Conservation (phyloP, 2,329 filamentous ascomycete species). For the Didymella pomorum region DNA sequence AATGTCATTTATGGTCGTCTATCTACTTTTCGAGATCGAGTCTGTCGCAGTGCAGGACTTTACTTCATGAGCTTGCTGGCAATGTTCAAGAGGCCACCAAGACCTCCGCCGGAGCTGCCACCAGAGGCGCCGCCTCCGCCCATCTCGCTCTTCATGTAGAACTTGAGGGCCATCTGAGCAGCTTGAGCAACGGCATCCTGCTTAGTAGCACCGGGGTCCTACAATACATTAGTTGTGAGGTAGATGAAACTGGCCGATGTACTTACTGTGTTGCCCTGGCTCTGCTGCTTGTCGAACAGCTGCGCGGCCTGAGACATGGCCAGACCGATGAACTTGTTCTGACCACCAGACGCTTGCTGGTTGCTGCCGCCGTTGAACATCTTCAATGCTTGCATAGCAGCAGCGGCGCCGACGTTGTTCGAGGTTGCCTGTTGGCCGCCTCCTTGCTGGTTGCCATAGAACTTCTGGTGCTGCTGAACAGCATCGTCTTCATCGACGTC, state of each 20-base stretch:
- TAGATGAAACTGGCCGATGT: constrained; percentile 26
- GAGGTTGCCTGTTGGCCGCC: constrained; percentile 55
- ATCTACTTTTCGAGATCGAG: not conserved
- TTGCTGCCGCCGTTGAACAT: constrained; percentile 70
- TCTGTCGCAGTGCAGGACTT: not conserved
- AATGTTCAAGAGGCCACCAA: constrained; percentile 63
- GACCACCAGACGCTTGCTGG: constrained; percentile 58
- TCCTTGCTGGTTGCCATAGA: constrained; percentile 65
- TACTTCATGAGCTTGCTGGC: constrained; percentile 68
- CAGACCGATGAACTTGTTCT: constrained; percentile 83
- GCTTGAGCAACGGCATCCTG: constrained; percentile 80
- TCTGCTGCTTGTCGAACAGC: constrained; percentile 70
- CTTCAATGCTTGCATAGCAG: constrained; percentile 83
- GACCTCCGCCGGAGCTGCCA: constrained; percentile 51
- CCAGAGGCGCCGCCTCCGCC: constrained; percentile 55
- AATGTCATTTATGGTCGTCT: not conserved
- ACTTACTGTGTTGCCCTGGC: constrained; percentile 63
- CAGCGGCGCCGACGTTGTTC: constrained; percentile 69
- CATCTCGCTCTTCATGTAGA: constrained; percentile 82
- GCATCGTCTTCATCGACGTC: constrained; percentile 71
- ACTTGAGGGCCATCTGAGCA: constrained; percentile 86
- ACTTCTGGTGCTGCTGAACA: constrained; percentile 76
- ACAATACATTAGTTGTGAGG: constrained; percentile 52
- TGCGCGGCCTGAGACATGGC: constrained; percentile 90
- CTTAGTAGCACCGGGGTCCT: constrained; percentile 70